phyloP scores from a whole-genome alignment of 306 rosid species.

The Myrica gale region DNA sequence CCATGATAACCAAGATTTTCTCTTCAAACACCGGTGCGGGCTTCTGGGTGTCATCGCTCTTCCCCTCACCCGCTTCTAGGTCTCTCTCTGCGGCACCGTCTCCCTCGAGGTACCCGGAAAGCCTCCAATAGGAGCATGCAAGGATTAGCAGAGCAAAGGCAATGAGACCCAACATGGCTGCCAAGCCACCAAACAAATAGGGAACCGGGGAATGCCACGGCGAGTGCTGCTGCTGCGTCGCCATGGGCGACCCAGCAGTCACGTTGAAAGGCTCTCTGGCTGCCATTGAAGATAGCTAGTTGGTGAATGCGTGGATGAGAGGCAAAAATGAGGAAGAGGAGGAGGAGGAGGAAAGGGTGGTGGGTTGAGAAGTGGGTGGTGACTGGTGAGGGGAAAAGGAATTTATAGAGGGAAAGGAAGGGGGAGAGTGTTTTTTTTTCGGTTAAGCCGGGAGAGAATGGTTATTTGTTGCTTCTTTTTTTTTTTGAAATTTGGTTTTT shows the following conservation, averaged over 20 bases:
- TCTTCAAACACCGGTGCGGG: constrained; percentile 56
- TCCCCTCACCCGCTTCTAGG: constrained; percentile 58
- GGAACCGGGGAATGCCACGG: constrained; percentile 99
- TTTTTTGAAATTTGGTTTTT: too few species aligned
- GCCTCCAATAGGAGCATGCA: constrained; percentile 97
- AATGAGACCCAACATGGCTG: constrained; percentile 92
- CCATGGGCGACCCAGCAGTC: constrained; percentile 35
- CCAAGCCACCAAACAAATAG: constrained; percentile 83
- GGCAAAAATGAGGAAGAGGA: background rate
- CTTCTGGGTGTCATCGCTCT: constrained; percentile 41
- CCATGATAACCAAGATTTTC: constrained; percentile 91
- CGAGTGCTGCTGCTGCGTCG: constrained; percentile 42
- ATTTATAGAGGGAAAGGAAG: constrained; percentile 47
- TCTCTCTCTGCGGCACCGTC: constrained; percentile 40
- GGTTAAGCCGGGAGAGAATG: too few species aligned
- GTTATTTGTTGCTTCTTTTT: too few species aligned
- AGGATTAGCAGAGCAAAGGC: constrained; percentile 93
- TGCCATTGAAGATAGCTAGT: constrained; percentile 35
- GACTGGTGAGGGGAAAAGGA: constrained; percentile 23
- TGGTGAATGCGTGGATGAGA: too few species aligned
- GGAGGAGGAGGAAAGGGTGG: background rate
- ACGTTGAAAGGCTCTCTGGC: constrained; percentile 52
- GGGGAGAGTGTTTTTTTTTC: background rate
- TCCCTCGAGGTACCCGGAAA: constrained; percentile 72
- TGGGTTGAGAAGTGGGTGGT: constrained; percentile 35